Percentiles rank a stretch among this genome's conserved stretches.
These are phyloP conservation scores for Ascocoryne sarcoides DNA, from an alignment of 2,329 filamentous ascomycete species.

Conservation along the genomic window DNA sequence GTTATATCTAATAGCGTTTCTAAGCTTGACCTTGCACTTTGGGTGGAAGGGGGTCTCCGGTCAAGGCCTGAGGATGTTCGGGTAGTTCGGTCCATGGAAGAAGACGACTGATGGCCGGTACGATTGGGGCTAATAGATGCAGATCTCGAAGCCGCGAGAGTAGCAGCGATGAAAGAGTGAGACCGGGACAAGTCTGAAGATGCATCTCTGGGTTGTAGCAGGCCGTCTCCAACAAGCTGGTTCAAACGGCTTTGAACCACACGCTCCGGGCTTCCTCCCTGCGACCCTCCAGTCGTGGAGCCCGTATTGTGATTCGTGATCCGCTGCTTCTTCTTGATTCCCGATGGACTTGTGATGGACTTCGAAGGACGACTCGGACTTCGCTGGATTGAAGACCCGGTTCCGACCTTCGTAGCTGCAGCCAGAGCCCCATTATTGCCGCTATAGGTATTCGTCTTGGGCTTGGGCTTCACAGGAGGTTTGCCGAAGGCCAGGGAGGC, in stretches of 20 bases:
- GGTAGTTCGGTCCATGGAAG: conserved; percentile 1
- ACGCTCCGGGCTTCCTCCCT: conserved; percentile 10
- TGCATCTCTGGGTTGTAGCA: conserved; percentile 14
- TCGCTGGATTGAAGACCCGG: not conserved
- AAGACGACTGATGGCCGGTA: conserved; percentile 17
- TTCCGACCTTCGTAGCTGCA: conserved; percentile 34
- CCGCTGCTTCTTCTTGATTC: conserved; percentile 6
- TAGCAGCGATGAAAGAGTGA: conserved; percentile 53
- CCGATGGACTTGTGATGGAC: conserved; percentile 2
- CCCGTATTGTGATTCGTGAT: conserved; percentile 14
- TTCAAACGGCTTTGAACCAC: conserved; percentile 9
- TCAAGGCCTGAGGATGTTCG: conserved; percentile 1
- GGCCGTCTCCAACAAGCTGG: conserved; percentile 9
- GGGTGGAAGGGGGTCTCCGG: conserved; percentile 11
- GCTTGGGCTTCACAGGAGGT: conserved; percentile 33
- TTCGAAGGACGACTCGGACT: conserved; percentile 3
- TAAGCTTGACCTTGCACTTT: conserved; percentile 17
- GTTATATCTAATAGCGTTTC: conserved; percentile 41
- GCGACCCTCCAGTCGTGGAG: conserved; percentile 10
- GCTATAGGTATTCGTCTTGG: conserved; percentile 30
- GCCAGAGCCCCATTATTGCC: conserved; percentile 36
- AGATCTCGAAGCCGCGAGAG: conserved; percentile 52
- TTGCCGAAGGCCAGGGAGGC: conserved; percentile 40
- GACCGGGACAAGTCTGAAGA: conserved; percentile 32
- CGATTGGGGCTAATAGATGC: conserved; percentile 42